These are phyloP conservation scores for Colletotrichum tamarilloi DNA, from an alignment of 2,329 filamentous ascomycete genomes.

Conservation along the genomic window DNA sequence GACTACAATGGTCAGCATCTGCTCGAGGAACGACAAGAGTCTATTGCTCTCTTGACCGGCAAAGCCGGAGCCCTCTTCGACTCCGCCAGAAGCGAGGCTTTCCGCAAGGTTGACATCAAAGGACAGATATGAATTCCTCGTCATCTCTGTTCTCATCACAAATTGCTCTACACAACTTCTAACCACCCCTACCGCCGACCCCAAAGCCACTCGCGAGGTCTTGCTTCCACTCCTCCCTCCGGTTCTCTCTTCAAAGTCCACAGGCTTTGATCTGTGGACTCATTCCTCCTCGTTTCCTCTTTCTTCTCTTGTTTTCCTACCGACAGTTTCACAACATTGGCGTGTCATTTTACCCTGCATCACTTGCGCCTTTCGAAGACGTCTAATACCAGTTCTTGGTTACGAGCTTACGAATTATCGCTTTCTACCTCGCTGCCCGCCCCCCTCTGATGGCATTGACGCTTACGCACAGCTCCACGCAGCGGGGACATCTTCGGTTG, in stretches of 20 bases:
- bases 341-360: slow-evolving; percentile 24
- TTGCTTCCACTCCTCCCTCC: not conserved
- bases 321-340: slow-evolving; percentile 22
- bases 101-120: slow-evolving; percentile 94
- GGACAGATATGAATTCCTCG: slow-evolving; percentile 80
- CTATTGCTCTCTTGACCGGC: slow-evolving; percentile 78
- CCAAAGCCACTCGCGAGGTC: not conserved
- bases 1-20: slow-evolving; percentile 81
- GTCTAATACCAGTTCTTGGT: slow-evolving; percentile 10
- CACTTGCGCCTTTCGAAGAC: slow-evolving; percentile 13
- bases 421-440: slow-evolving; percentile 1
- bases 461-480: slow-evolving; percentile 31
- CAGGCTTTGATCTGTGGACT: not conserved
- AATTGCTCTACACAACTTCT: slow-evolving; percentile 24
- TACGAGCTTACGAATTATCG: slow-evolving; percentile 23
- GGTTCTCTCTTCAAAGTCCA: not conserved
- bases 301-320: slow-evolving; percentile 28
- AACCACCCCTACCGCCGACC: slow-evolving; percentile 1
- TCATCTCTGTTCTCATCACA: slow-evolving; percentile 22
- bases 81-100: slow-evolving; percentile 76
- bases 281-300: slow-evolving; percentile 10
- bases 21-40: slow-evolving; percentile 80
- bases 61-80: slow-evolving; percentile 83
- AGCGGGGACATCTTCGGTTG: slow-evolving; percentile 7
- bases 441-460: slow-evolving; percentile 18